A percentile compares a stretch with the other conserved stretches of the same genome.
phyloP scores from a whole-genome alignment of 352 stramenopile genomes.

The Pseudoperonospora humuli region DNA sequence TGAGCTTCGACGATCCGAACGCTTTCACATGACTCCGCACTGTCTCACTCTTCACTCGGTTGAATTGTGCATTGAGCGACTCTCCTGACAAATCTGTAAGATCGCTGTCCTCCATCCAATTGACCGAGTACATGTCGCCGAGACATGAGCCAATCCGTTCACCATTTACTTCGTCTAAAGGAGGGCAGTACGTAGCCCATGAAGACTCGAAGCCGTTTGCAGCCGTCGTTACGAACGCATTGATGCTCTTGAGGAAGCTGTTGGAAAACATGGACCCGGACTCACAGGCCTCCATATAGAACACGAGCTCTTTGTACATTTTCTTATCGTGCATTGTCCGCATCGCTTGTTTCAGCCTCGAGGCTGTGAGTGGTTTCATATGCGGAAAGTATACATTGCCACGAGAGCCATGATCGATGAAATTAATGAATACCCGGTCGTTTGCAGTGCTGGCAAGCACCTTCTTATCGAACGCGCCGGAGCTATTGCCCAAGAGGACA shows the following conservation, averaged over 20 bases:
- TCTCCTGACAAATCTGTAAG: constrained; percentile 68
- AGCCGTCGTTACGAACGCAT: constrained; percentile 85
- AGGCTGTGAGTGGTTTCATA: constrained; percentile 62
- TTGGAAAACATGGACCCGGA: constrained; percentile 87
- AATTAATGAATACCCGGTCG: constrained; percentile 90
- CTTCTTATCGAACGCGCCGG: constrained; percentile 46
- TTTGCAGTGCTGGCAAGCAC: constrained; percentile 78
- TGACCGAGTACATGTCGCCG: constrained; percentile 86
- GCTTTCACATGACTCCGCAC: constrained; percentile 76
- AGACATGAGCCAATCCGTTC: constrained; percentile 72
- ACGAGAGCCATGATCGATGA: constrained; percentile 86
- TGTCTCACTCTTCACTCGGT: constrained; percentile 61
- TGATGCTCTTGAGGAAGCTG: constrained; percentile 69
- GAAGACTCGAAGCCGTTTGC: constrained; percentile 84
- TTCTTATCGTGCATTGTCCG: constrained; percentile 73
- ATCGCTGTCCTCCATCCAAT: constrained; percentile 90
- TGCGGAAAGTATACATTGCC: constrained; percentile 80
- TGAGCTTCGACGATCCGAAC: constrained; percentile 54
- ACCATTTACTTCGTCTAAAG: constrained; percentile 62
- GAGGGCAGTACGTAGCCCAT: constrained; percentile 86
- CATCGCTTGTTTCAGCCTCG: constrained; percentile 60
- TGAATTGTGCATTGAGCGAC: constrained; percentile 71
- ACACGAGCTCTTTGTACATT: constrained; percentile 88
- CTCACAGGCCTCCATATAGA: constrained; percentile 90
- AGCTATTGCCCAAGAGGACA: constrained; percentile 77